Conservation (phyloP, 2,329 filamentous ascomycete species). For the Fusarium caatingaense region DNA sequence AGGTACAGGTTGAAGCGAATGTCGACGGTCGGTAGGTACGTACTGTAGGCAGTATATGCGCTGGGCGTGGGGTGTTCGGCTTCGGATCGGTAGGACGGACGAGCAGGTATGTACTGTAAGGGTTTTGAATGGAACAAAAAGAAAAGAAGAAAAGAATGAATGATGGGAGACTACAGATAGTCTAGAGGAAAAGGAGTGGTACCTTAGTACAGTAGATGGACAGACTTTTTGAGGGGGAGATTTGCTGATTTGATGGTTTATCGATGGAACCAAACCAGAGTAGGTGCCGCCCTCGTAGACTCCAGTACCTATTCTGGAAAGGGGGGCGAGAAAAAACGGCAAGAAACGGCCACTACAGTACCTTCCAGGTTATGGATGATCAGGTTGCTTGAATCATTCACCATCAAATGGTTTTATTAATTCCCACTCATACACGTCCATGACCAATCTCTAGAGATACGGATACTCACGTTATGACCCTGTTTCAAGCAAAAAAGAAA, state of each 20-base stretch:
- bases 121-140: constrained; percentile 14
- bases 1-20: constrained; percentile 24
- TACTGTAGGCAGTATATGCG: constrained; percentile 18
- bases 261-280: constrained; percentile 14
- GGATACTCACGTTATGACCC: not conserved
- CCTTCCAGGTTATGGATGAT: not conserved
- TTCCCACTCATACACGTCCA: not conserved
- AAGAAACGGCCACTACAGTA: constrained; percentile 21
- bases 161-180: constrained; percentile 16
- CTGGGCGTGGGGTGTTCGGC: constrained; percentile 4
- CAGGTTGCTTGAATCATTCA: constrained; percentile 30
- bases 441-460: not conserved
- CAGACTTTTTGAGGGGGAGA: constrained; percentile 25
- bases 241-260: constrained; percentile 36
- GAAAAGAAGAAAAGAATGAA: constrained; percentile 9
- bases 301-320: constrained; percentile 28
- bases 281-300: constrained; percentile 24
- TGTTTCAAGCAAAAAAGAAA: constrained; percentile 7
- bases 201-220: not conserved
- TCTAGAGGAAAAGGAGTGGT: constrained; percentile 20
- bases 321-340: constrained; percentile 33
- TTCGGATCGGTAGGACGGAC: not conserved
- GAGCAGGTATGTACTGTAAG: not conserved
- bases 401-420: not conserved
- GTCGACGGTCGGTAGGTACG: constrained; percentile 15